Conservation (phyloP, 805 yeast species). For the Cyberlindnera subsufficiens region DNA sequence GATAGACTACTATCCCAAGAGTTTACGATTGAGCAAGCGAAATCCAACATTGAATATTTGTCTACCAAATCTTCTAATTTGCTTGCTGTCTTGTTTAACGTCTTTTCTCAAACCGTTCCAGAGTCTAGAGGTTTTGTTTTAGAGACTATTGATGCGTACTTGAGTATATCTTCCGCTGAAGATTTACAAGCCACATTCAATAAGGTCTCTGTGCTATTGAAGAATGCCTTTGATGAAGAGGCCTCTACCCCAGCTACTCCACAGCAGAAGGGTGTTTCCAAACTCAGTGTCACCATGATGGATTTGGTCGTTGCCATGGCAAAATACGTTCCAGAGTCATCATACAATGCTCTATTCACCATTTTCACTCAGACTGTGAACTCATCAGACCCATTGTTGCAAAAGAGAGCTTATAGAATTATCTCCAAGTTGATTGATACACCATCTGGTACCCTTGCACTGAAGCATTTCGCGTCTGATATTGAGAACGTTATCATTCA, state of each 20-base stretch:
- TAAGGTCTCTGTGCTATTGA: conserved; percentile 77
- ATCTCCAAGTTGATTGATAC: conserved; percentile 65
- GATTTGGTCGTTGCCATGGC: conserved; percentile 86
- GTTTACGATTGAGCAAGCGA: conserved; percentile 52
- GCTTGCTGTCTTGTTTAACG: conserved; percentile 84
- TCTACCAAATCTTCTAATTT: conserved; percentile 65
- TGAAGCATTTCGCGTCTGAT: conserved; percentile 45
- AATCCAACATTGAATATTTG: conserved; percentile 54
- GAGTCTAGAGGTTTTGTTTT: conserved; percentile 79
- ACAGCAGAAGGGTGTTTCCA: conserved; percentile 33
- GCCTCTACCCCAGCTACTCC: conserved; percentile 25
- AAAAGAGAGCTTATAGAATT: conserved; percentile 85
- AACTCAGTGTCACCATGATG: conserved; percentile 78
- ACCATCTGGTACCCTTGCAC: conserved; percentile 53
- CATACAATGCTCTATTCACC: conserved; percentile 69
- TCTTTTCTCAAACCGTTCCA: conserved; percentile 82
- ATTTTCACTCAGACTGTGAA: conserved; percentile 68
- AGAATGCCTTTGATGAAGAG: conserved; percentile 65
- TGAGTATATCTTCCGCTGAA: conserved; percentile 59
- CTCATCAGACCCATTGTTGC: conserved; percentile 59
- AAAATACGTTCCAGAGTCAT: conserved; percentile 66
- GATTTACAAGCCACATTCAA: conserved; percentile 75
- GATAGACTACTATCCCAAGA: conserved; percentile 54
- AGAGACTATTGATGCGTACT: conserved; percentile 79
- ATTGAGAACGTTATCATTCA: conserved; percentile 56